Evolutionary conservation across 441 rosid genomes (phyloP).

Genomic region (Erodium chrysanthum): DNA sequence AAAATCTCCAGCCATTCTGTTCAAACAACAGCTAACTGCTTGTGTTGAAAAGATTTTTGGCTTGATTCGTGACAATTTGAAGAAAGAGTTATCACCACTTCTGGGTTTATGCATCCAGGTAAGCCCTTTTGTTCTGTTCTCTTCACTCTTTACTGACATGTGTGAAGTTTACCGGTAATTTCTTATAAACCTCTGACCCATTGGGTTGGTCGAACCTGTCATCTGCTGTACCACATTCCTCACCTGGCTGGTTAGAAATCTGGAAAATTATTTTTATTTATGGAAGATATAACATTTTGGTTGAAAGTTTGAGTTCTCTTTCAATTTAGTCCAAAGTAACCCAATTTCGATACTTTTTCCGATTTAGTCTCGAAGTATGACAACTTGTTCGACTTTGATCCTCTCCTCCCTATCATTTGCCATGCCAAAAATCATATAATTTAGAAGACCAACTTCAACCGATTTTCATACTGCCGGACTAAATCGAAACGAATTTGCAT

Average conservation of each 20-base stretch:
- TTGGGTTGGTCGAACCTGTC: neutral
- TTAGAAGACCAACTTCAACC: no score
- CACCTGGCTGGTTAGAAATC: neutral
- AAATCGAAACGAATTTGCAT: no score
- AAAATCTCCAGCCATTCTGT: constrained; percentile 86
- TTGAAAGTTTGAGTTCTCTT: no score
- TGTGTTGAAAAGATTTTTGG: constrained; percentile 98
- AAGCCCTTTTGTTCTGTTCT: neutral
- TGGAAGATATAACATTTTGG: neutral
- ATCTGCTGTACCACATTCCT: neutral
- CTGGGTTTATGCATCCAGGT: constrained; percentile 88
- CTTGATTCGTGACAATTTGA: constrained; percentile 86
- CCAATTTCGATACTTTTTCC: no score
- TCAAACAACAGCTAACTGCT: constrained; percentile 93
- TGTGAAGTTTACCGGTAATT: neutral
- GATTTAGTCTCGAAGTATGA: no score
- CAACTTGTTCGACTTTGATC: no score
- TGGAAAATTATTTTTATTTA: neutral
- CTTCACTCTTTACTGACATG: neutral
- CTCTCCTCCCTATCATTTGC: no score
- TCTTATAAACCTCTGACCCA: neutral
- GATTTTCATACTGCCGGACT: no score
- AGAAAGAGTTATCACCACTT: constrained; percentile 85
- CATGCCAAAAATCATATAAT: no score
- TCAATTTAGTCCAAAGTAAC: no score